phyloP scores from a whole-genome alignment of 2,329 filamentous ascomycete species.

The Cordyceps pruinosa region DNA sequence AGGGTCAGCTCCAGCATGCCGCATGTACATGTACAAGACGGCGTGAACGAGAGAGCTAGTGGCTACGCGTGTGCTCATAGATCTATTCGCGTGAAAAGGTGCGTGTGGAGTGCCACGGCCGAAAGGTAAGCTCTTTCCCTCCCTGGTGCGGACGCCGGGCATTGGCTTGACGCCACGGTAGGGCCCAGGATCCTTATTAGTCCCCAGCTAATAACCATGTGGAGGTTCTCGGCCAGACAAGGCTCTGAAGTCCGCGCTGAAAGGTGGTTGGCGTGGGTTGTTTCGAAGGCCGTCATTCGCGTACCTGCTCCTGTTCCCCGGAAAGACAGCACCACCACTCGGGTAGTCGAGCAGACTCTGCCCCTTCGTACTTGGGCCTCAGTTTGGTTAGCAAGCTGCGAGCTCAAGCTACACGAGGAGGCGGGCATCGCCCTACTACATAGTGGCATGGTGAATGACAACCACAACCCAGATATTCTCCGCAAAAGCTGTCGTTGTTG shows the following conservation, averaged over 20 bases:
- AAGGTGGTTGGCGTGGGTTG: neutral
- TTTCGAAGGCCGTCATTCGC: too few relatives aligned
- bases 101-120: neutral
- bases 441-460: conserved; percentile 2
- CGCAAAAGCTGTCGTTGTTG: conserved; percentile 5
- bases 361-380: too few relatives aligned
- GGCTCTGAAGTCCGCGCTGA: neutral
- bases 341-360: neutral
- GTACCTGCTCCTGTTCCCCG: too few relatives aligned
- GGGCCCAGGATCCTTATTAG: neutral
- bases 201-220: neutral
- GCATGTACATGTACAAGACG: neutral
- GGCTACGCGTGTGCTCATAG: neutral
- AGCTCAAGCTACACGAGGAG: neutral
- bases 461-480: neutral
- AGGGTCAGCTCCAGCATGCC: neutral
- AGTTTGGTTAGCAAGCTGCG: neutral
- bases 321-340: too few relatives aligned
- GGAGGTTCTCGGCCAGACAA: neutral
- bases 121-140: neutral
- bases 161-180: neutral
- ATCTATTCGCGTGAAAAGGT: conserved; percentile 2
- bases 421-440: too few relatives aligned
- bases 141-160: neutral
- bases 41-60: neutral